Base-by-base conservation (phyloP, 371 early-diverging fungal genomes). In the Mucor piriformis region DNA sequence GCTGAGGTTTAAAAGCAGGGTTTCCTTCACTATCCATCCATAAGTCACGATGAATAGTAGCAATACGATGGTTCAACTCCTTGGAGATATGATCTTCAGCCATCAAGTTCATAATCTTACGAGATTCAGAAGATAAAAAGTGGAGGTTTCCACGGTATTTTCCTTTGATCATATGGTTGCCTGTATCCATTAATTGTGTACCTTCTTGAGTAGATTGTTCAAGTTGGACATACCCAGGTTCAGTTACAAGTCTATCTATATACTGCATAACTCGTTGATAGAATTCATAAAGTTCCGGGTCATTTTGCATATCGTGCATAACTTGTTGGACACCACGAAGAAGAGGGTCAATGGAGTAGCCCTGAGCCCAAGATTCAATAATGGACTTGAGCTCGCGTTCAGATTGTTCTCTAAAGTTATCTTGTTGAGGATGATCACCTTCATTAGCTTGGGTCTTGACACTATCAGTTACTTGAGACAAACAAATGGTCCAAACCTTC, bases 281-380 rank as follows among this genome's bases (percentile, higher is more conserved):
- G 46, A 70, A 79, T 5, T 75, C 53, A 33, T 63, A 69, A 44
- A 81, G 54, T 6, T 71, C 64, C 1, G 65, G 66, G 44, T 83
- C 82, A 2, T 59, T 42, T 34, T 34, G 62, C 10, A 73, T 60
- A 38, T 66, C 72, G 5, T 52, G 13, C 48, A 71, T 61, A 10
- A 80, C 64, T 12, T 62, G 59, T 34, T 78, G 65, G 37, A 81
- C 40, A 12, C 59, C 55, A 3, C 50, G 46, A 12, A 83, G 69
- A 25, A 83, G 57, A 5, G 72, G 73, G 59, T 83, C 82, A 27
- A 83, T 53, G 8, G 72, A 57, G 7, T 69, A 44, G 0, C 79
- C 83, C 64, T 83, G 83, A 13, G 82, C 82, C 83, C 83, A 83
- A 20, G 72, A 74, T 60, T 83, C 80, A n/a, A 81, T 59, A 11